Evolutionary conservation across 1,139 yeast genomes (phyloP), one percentile per base, ranked within the genome.

Genomic region (Candida glucosophila): DNA sequence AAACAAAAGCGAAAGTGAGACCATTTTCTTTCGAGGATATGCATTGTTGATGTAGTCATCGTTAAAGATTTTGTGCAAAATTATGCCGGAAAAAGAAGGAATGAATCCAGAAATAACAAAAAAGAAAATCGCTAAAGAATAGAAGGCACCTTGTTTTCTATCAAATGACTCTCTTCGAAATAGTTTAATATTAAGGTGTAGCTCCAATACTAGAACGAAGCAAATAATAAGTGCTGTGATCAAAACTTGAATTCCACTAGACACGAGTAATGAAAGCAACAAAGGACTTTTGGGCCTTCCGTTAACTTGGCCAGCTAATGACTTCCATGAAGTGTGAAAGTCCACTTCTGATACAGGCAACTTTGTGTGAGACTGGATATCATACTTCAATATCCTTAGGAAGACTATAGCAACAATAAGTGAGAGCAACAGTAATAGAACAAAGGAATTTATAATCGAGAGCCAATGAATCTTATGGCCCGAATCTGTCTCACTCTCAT

Each of bases 101-200:
- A 78, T 66, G 15, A 75, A 63, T 0, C 92, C 93, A 13, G 90
- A 81, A 23, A 71, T 52, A 6, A 79, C 70, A 38, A 82, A 74
- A 32, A 76, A 61, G 6, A 70, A 52, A 19, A 80, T 44, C 0
- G 85, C 72, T 26, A 77, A 59, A 7, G 81, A 67, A 25, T 78
- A 51, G 11, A 79, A 65, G 5, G 83, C 76, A 15, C 82, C 85
- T 33, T 79, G 71, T 35, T 75, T 73, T 37, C 73, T 67, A 30
- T 80, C 54, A 37, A 62, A 58, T 19, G 21, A 19, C 8, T 19
- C 12, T 10, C 9, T n/a, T 7, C 18, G 85, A 77, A 34, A 78
- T 8, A 13, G 13, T 11, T 7, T 6, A 19, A 19, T 19, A 19
- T 13, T 13, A n/a, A n/a, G n/a, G n/a, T n/a, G n/a, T n/a, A n/a